Evolutionary conservation across 805 yeast species (phyloP), one percentile per base, ranked within the genome.

Genomic region (Komagataella kurtzmanii): DNA sequence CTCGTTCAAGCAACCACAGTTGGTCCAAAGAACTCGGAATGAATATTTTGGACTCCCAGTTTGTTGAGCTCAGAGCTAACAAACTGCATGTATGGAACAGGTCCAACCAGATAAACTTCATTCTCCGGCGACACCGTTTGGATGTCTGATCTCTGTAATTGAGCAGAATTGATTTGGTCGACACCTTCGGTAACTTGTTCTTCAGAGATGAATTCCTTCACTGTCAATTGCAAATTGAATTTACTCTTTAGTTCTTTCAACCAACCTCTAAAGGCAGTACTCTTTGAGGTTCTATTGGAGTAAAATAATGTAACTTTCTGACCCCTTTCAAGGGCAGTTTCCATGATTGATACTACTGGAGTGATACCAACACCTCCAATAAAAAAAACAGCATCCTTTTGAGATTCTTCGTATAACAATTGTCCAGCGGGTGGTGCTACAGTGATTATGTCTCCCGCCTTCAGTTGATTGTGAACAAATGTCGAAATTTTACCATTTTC

Each of bases 341-440:
- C 77, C 17, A 73, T 60, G 60, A 81, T 74, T 6, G 86, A 69
- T 40, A 83, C 57, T 36, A 79, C 52, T 40, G 89, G 88, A 5
- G 88, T 83, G 50, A 79, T 76, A 55, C 88, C 88, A 52, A 80
- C 79, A 51, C 88, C 89, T 48, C 81, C 85, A 18, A 79, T 71
- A 51, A 80, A 65, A 24, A 81, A 61, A 18, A 70, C 59, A 23
- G 71, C 69, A 45, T 60, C 52, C 18, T 60, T 62, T 3, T 53
- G 50, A 23, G 58, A 43, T 14, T 64, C 55, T 30, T 69, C 66
- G 53, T 67, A 69, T 3, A 64, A 59, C 54, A 81, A 71, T 49
- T 72, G 72, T 44, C 88, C 89, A 21, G 72, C 68, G 43, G 89
- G 89, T 3, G 85, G 78, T 51, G 80, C 69, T 24, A 81, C 68